These are phyloP conservation scores for Aspergillus tubingensis DNA, from an alignment of 2,329 filamentous ascomycete species.

Conservation along the genomic window DNA sequence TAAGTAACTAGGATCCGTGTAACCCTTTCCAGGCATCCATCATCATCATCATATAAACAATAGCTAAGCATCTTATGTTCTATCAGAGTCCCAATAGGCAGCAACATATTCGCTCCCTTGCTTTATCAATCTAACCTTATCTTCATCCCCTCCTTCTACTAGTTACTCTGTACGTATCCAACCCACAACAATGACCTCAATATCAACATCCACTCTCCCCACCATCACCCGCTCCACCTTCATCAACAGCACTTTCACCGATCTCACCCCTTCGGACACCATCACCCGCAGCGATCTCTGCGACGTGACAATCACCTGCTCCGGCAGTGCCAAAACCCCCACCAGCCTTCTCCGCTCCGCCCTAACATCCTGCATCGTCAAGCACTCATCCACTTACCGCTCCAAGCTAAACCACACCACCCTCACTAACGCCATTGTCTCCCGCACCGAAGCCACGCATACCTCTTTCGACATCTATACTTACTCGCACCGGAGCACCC, in stretches of 20 bases:
- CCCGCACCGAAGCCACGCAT: no score
- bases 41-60: no score
- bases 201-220: conserved; percentile 16
- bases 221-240: conserved; percentile 17
- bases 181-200: neutral
- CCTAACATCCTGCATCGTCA: neutral
- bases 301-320: neutral
- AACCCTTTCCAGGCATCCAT: no score
- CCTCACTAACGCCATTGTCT: conserved; percentile 10
- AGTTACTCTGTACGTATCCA: no score
- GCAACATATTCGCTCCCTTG: no score
- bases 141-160: no score
- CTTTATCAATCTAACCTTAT: no score
- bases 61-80: no score
- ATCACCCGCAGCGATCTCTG: neutral
- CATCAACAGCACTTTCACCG: conserved; percentile 18
- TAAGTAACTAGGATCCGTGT: no score
- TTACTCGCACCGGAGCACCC: conserved; percentile 14
- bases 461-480: no score
- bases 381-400: neutral
- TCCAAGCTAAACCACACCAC: conserved; percentile 12
- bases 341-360: neutral
- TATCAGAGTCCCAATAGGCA: no score
- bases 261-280: conserved; percentile 13
- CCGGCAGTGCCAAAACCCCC: neutral